Evolutionary conservation across 2,329 filamentous ascomycete genomes (phyloP).

Genomic region (Capronia epimyces): DNA sequence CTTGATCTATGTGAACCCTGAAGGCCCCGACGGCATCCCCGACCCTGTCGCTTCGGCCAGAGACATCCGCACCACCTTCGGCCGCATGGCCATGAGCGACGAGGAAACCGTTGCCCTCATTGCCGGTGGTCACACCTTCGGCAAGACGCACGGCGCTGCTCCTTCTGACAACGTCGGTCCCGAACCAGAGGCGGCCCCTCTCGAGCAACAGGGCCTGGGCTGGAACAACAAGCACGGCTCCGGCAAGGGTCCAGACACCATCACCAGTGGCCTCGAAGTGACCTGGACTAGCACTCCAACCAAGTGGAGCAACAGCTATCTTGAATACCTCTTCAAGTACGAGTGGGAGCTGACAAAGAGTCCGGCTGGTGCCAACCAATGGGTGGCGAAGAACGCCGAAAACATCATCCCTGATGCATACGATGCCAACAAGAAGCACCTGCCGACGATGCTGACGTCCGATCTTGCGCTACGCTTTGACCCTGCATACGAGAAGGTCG

Average conservation of each 20-base stretch:
- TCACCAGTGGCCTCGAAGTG: slow-evolving; percentile 72
- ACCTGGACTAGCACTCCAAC: slow-evolving; percentile 72
- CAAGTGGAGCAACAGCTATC: slow-evolving; percentile 69
- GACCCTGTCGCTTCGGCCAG: slow-evolving; percentile 63
- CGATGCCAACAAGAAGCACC: slow-evolving; percentile 65
- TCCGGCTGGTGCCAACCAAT: slow-evolving; percentile 71
- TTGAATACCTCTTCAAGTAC: slow-evolving; percentile 71
- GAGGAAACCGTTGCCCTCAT: slow-evolving; percentile 77
- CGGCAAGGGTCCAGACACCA: slow-evolving; percentile 66
- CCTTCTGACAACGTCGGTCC: slow-evolving; percentile 58
- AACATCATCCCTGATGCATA: slow-evolving; percentile 65
- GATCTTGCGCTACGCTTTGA: slow-evolving; percentile 69
- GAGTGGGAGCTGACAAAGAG: slow-evolving; percentile 73
- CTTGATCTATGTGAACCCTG: slow-evolving; percentile 76
- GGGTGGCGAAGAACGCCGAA: slow-evolving; percentile 64
- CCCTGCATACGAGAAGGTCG: slow-evolving; percentile 69
- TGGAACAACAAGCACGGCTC: slow-evolving; percentile 61
- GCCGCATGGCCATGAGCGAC: slow-evolving; percentile 77
- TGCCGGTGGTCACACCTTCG: slow-evolving; percentile 71
- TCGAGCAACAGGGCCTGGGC: slow-evolving; percentile 66
- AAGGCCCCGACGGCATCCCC: slow-evolving; percentile 67
- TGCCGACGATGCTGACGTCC: slow-evolving; percentile 70
- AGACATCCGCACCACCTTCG: slow-evolving; percentile 70
- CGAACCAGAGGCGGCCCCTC: slow-evolving; percentile 60
- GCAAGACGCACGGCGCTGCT: slow-evolving; percentile 73